Base-by-base conservation (phyloP, 1,139 yeast genomes). In the Blastobotrys persicus region DNA sequence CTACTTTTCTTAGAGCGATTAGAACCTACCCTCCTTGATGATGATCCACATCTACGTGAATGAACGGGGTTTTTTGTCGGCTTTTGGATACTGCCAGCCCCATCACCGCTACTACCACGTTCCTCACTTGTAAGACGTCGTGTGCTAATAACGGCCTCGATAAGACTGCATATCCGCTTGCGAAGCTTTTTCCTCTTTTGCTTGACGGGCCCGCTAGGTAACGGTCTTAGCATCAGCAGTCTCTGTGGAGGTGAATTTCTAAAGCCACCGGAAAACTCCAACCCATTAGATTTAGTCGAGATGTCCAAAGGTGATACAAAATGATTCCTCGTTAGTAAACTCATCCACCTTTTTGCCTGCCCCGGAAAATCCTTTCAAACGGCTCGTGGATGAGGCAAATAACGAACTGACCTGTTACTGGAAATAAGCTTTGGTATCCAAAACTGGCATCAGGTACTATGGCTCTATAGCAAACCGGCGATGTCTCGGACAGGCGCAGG, bases 271-370 rank as follows among this genome's bases (percentile, higher is more conserved):
- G 40, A 23, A 41, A 49, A 49, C 41, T 23, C 18, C 3, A 49
- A 44, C 39, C 52, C 48, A 23, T 49, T 49, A 12, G 52, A 49
- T 31, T 48, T 31, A 20, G 16, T 23, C 4, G 52, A 49, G 11
- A 49, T 20, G 14, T 49, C 47, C 38, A 49, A 40, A 12, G 50
- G 48, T 18, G 37, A 40, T 23, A 23, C 9, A 23, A 5, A 5
- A 23, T 23, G 28, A 9, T 23, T 23, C 5, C 9, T 23, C 9
- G 28, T 23, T 9, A 23, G 9, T 5, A 23, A 23, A 23, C 28
- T 23, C 28, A 23, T 23, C 28, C 28, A 23, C 28, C 28, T 23
- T 23, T 23, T 23, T 23, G 5, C 28, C n/a, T n/a, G n/a, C n/a
- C n/a, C n/a, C n/a, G n/a, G n/a, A n/a, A n/a, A n/a, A n/a, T n/a